Conservation (phyloP, 2,329 filamentous ascomycete genomes). For the Chaetomium sp. region DNA sequence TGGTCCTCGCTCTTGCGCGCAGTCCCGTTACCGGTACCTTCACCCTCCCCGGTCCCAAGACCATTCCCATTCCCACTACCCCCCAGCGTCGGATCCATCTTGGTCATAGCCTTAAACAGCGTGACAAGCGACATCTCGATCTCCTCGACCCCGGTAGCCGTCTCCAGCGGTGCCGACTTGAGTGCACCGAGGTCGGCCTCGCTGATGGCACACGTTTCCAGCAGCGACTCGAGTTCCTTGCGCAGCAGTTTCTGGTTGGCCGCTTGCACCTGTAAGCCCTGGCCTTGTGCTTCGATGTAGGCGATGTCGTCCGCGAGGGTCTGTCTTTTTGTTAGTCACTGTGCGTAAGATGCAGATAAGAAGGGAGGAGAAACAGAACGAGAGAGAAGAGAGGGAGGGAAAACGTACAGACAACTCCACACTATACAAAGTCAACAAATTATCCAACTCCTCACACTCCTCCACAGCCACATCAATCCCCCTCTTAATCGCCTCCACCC, state of each 20-base stretch:
- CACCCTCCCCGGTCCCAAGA: too few relatives aligned
- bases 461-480: slow-evolving; percentile 85
- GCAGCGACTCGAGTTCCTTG: slow-evolving; percentile 79
- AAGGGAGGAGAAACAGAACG: background rate
- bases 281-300: slow-evolving; percentile 94
- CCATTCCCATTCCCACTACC: slow-evolving; percentile 32
- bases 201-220: slow-evolving; percentile 87
- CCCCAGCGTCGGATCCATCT: slow-evolving; percentile 78
- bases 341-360: slow-evolving; percentile 20
- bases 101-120: slow-evolving; percentile 86
- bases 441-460: slow-evolving; percentile 95
- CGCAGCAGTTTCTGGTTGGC: slow-evolving; percentile 93
- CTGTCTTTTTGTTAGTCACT: slow-evolving; percentile 35
- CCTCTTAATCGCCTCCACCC: slow-evolving; percentile 76
- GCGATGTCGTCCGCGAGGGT: slow-evolving; percentile 93
- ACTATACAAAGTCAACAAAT: slow-evolving; percentile 85
- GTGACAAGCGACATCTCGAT: slow-evolving; percentile 73
- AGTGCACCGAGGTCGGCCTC: slow-evolving; percentile 67
- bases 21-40: too few relatives aligned
- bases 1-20: slow-evolving; percentile 42
- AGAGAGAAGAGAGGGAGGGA: too few relatives aligned
- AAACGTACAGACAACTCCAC: slow-evolving; percentile 79
- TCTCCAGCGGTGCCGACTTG: slow-evolving; percentile 65
- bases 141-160: slow-evolving; percentile 61
- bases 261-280: slow-evolving; percentile 93